These are phyloP conservation scores for Phoenix roebelenii DNA, from an alignment of 176 grass and related monocot genomes.

Conservation along the genomic window DNA sequence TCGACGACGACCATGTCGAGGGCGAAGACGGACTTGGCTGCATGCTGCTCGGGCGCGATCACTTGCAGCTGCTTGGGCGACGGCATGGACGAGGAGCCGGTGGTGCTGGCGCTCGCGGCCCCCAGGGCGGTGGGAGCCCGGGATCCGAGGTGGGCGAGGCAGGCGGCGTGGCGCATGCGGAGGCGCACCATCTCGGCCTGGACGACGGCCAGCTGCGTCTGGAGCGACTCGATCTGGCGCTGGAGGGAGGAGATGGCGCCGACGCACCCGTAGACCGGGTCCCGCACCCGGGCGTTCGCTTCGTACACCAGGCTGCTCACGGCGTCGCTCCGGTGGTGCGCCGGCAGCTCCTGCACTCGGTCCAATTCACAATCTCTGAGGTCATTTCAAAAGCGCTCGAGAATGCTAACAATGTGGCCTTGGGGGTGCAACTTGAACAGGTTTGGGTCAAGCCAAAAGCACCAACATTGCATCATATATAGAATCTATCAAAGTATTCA, in stretches of 20 bases:
- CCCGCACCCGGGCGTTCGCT: slow-evolving; percentile 85
- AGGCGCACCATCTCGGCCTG: slow-evolving; percentile 87
- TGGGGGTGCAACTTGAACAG: neutral
- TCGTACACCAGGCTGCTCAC: slow-evolving; percentile 99
- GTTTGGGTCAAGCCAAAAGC: too few relatives aligned
- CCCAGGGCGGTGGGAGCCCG: neutral
- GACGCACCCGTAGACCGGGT: slow-evolving; percentile 92
- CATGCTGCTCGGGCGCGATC: too few relatives aligned
- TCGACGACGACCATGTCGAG: slow-evolving; percentile 27
- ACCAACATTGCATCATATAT: too few relatives aligned
- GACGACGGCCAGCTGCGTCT: slow-evolving; percentile 74
- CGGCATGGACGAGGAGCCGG: slow-evolving; percentile 43
- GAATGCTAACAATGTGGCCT: too few relatives aligned
- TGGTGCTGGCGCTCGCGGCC: slow-evolving; percentile 8
- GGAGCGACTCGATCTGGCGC: slow-evolving; percentile 80
- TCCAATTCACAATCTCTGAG: neutral
- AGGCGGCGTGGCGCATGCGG: slow-evolving; percentile 36
- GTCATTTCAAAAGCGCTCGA: too few relatives aligned
- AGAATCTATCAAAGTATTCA: too few relatives aligned
- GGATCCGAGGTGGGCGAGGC: slow-evolving; percentile 39
- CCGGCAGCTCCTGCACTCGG: slow-evolving; percentile 62
- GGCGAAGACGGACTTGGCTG: slow-evolving; percentile 14
- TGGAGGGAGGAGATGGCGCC: slow-evolving; percentile 89
- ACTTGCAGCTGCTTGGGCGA: slow-evolving; percentile 16
- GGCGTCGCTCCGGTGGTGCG: slow-evolving; percentile 75